Evolutionary conservation across 148 eudicot species (phyloP), one percentile per base, ranked within the genome.

Genomic region (Agrostemma githago): DNA sequence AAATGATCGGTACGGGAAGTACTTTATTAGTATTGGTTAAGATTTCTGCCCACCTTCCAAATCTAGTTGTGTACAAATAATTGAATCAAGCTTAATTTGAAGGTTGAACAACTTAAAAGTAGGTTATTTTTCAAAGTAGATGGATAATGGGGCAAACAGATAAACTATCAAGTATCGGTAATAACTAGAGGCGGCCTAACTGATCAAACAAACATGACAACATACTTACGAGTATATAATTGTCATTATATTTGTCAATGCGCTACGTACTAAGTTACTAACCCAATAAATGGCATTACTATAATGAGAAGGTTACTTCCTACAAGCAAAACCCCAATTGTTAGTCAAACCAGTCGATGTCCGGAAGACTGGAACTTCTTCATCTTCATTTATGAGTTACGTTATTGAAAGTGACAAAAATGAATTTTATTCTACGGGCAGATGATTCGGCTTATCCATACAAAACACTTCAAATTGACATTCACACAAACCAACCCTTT

Each of bases 371-470:
- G 12, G 56, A 43, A 70, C 3, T 26, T 10, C 6, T 26, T 12
- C 5, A 5, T 26, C 34, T 26, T 26, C 34, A 26, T 26, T 26
- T 26, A 26, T 6, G 61, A 21, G 15, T 73, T 73, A 73, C 44
- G 44, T 73, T 20, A 46, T 5, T 73, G 76, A 73, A 62, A 38
- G 48, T 6, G 76, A 73, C 59, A 44, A 2, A 26, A 62, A 72
- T 40, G 11, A 44, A 42, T 73, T 73, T 59, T 40, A n/a, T 72
- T 72, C 40, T 46, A 17, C 4, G 54, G 40, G 75, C 19, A 15
- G 75, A 66, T 62, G 17, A 41, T 68, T 20, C 62, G 48, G 68
- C 21, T 62, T 70, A 17, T 73, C 61, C 19, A 72, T 48, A 39
- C 16, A 39, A 56, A 41, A 51, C 10, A 17, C 15, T 64, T 53